Evolutionary conservation across 2,329 filamentous ascomycete genomes (phyloP).

Genomic region (Atkinsonella texensis): DNA sequence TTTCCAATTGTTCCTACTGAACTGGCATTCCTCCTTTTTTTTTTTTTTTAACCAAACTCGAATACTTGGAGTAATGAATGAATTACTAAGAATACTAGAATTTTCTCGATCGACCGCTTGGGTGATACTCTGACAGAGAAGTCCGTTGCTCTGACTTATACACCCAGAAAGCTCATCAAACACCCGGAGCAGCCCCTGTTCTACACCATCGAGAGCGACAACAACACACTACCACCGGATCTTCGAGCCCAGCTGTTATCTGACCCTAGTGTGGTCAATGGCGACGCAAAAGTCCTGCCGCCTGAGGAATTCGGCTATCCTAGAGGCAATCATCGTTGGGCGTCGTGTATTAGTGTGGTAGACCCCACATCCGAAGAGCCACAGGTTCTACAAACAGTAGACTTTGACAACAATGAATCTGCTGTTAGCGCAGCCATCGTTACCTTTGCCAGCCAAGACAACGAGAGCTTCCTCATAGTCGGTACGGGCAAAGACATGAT

Average conservation of each 20-base stretch:
- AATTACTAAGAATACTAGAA: slow-evolving; percentile 35
- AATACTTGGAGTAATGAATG: neutral
- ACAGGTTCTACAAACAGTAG: slow-evolving; percentile 60
- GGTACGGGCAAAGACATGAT: slow-evolving; percentile 88
- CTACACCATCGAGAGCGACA: slow-evolving; percentile 89
- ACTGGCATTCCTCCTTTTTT: slow-evolving; percentile 20
- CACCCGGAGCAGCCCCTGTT: slow-evolving; percentile 83
- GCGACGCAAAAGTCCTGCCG: slow-evolving; percentile 57
- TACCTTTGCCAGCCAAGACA: slow-evolving; percentile 76
- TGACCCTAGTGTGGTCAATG: slow-evolving; percentile 59
- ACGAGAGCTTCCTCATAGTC: slow-evolving; percentile 84
- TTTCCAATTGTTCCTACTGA: slow-evolving; percentile 98
- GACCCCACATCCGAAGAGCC: slow-evolving; percentile 67
- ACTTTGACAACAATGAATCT: slow-evolving; percentile 82
- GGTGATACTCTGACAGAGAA: slow-evolving; percentile 79
- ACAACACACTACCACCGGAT: slow-evolving; percentile 76
- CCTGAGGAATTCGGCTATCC: slow-evolving; percentile 84
- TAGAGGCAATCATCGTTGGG: slow-evolving; percentile 74
- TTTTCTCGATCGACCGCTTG: slow-evolving; percentile 82
- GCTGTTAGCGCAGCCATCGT: slow-evolving; percentile 78
- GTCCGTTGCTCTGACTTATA: slow-evolving; percentile 77
- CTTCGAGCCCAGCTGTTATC: slow-evolving; percentile 63
- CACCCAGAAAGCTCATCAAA: slow-evolving; percentile 74
- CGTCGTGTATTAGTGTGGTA: slow-evolving; percentile 86
- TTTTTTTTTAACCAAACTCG: neutral